phyloP scores from a whole-genome alignment of 1,284 basidiomycete genomes.

The Leccinum laetum region DNA sequence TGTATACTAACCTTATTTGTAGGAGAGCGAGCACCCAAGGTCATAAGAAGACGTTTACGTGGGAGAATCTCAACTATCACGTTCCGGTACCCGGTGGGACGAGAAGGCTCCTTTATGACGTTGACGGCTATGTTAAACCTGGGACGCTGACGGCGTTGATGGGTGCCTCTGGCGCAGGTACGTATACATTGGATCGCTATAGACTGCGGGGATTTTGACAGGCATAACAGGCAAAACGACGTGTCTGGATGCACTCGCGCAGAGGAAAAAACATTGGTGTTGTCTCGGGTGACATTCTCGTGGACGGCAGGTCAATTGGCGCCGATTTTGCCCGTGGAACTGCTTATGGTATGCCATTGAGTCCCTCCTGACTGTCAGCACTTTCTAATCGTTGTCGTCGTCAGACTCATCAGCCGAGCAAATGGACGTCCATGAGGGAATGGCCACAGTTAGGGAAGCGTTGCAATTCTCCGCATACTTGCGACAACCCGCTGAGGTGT shows the following conservation, averaged over 20 bases:
- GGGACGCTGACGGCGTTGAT: slow-evolving; percentile 79
- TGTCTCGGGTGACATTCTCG: slow-evolving; percentile 76
- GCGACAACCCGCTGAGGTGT: slow-evolving; percentile 76
- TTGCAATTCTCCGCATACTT: slow-evolving; percentile 89
- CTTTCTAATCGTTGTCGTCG: slow-evolving; percentile 3
- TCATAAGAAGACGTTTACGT: slow-evolving; percentile 62
- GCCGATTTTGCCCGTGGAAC: slow-evolving; percentile 77
- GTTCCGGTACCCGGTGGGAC: slow-evolving; percentile 74
- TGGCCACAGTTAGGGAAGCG: slow-evolving; percentile 87
- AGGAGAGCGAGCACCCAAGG: slow-evolving; percentile 4
- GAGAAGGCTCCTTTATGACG: slow-evolving; percentile 76
- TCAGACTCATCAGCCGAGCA: slow-evolving; percentile 64
- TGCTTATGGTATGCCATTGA: slow-evolving; percentile 58
- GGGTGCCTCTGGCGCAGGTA: slow-evolving; percentile 77
- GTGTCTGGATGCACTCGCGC: slow-evolving; percentile 85
- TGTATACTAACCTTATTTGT: neutral
- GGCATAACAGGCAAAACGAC: slow-evolving; percentile 60
- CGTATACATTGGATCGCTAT: slow-evolving; percentile 4
- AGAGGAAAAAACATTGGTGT: slow-evolving; percentile 86
- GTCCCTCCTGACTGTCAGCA: slow-evolving; percentile 19
- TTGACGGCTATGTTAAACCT: slow-evolving; percentile 90
- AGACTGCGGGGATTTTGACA: slow-evolving; percentile 20
- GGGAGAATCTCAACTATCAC: slow-evolving; percentile 72
- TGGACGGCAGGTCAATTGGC: slow-evolving; percentile 76
- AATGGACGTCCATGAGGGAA: slow-evolving; percentile 86